Percentiles rank a stretch among this genome's conserved stretches.
Evolutionary conservation across 768 basidiomycete species (phyloP).

Genomic region (Podaxis mareebaensis): DNA sequence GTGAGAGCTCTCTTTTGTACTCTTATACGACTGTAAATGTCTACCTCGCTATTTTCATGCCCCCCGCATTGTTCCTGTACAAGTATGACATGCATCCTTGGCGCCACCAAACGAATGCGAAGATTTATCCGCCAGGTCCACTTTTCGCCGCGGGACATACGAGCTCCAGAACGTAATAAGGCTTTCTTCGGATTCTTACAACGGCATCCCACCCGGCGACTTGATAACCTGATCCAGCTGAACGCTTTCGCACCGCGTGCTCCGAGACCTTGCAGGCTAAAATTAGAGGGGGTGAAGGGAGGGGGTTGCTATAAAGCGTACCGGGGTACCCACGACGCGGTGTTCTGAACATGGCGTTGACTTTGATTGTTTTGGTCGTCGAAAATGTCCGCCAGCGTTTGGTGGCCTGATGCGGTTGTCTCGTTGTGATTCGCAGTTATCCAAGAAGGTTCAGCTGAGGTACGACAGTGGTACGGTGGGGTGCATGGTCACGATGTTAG

Average conservation of each 20-base stretch:
- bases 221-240: not conserved
- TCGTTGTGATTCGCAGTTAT: not conserved
- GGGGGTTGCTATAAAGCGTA: constrained; percentile 10
- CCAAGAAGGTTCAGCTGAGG: not conserved
- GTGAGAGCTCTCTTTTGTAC: not conserved
- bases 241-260: constrained; percentile 1
- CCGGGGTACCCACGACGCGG: not conserved
- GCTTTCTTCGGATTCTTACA: not conserved
- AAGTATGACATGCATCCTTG: no score
- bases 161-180: not conserved
- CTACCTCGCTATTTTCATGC: not conserved
- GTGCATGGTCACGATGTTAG: not conserved
- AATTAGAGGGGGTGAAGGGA: not conserved
- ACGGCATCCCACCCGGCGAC: not conserved
- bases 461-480: not conserved
- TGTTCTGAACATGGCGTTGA: not conserved
- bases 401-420: not conserved
- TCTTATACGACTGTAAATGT: not conserved
- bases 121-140: constrained; percentile 1
- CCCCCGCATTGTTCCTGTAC: not conserved
- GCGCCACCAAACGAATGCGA: not conserved
- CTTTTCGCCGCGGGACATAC: constrained; percentile 2
- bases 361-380: not conserved
- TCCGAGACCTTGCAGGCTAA: not conserved
- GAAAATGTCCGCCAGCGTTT: not conserved